A percentile compares a stretch with the other conserved stretches of the same genome.
Evolutionary conservation across 2,329 filamentous ascomycete species (phyloP).

Genomic region (Fusarium tanahbumbuense): DNA sequence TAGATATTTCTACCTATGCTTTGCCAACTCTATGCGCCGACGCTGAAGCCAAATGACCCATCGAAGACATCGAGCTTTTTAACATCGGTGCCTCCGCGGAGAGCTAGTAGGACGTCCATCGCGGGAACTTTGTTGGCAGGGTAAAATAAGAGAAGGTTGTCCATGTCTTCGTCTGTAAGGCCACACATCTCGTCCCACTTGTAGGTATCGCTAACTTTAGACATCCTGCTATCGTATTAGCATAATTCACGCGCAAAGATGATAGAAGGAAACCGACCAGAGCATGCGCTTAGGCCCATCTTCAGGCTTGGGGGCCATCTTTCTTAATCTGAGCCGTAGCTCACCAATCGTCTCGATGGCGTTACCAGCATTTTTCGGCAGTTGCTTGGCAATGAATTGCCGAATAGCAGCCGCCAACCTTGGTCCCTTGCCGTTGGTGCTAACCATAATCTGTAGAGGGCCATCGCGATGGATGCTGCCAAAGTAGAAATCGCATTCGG

Average conservation of each 20-base stretch:
- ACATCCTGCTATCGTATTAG: constrained; percentile 74
- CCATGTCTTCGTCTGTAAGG: constrained; percentile 87
- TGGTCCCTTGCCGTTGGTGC: constrained; percentile 96
- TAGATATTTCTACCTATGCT: neutral
- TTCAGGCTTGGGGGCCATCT: constrained; percentile 75
- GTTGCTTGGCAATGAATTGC: constrained; percentile 78
- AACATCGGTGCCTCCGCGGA: constrained; percentile 60
- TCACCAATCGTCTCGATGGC: constrained; percentile 88
- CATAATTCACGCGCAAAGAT: neutral
- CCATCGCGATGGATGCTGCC: constrained; percentile 95
- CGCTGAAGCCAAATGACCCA: constrained; percentile 69
- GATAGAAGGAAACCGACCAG: constrained; percentile 68
- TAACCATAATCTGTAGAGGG: constrained; percentile 97
- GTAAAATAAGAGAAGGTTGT: constrained; percentile 82
- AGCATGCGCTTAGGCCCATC: constrained; percentile 90
- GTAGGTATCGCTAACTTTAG: constrained; percentile 87
- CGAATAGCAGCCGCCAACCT: constrained; percentile 89
- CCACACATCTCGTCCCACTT: constrained; percentile 85
- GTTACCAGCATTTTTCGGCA: constrained; percentile 84
- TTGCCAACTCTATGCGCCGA: constrained; percentile 54
- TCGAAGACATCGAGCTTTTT: constrained; percentile 67
- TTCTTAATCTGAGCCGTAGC: constrained; percentile 81
- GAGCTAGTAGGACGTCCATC: constrained; percentile 65
- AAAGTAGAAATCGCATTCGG: constrained; percentile 99
- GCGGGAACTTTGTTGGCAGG: constrained; percentile 65